Percentiles rank a stretch among this genome's conserved stretches.
phyloP scores from a whole-genome alignment of 306 rosid species.

The Elaeagnus macrophylla region DNA sequence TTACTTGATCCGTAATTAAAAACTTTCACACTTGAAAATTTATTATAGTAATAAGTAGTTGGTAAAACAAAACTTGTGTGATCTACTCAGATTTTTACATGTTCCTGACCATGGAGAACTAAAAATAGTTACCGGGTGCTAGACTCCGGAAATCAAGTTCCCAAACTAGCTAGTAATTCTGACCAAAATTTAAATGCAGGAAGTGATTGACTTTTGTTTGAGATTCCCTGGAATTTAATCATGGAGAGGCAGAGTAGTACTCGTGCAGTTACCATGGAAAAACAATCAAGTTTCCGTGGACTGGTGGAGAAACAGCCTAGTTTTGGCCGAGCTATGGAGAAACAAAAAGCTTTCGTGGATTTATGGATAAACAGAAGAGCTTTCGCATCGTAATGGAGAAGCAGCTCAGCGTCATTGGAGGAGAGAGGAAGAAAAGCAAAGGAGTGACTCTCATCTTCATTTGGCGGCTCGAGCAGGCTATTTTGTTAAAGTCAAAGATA shows the following conservation, averaged over 20 bases:
- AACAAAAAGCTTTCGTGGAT: constrained; percentile 76
- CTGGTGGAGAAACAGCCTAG: constrained; percentile 48
- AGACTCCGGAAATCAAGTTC: neutral
- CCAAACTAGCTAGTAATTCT: neutral
- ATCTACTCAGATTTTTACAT: neutral
- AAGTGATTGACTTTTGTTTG: no score
- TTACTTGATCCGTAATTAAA: no score
- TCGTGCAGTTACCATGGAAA: constrained; percentile 38
- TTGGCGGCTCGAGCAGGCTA: constrained; percentile 74
- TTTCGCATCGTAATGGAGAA: constrained; percentile 53
- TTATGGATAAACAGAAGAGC: constrained; percentile 73
- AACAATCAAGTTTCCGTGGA: constrained; percentile 20
- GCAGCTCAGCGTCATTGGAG: constrained; percentile 47
- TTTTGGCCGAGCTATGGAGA: constrained; percentile 37
- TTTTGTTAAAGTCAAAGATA: constrained; percentile 44
- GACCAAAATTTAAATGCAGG: no score
- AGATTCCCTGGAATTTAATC: neutral
- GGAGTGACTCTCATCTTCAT: constrained; percentile 55
- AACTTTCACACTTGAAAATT: neutral
- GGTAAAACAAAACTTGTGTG: no score
- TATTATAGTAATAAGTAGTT: no score
- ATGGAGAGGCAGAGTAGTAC: constrained; percentile 28
- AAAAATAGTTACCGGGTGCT: constrained; percentile 2
- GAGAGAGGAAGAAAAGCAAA: constrained; percentile 35
- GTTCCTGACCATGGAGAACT: constrained; percentile 3